Percentiles rank a stretch among this genome's conserved stretches.
Evolutionary conservation across 2,329 filamentous ascomycete species (phyloP).

Genomic region (Chaetomiaceae sp.): DNA sequence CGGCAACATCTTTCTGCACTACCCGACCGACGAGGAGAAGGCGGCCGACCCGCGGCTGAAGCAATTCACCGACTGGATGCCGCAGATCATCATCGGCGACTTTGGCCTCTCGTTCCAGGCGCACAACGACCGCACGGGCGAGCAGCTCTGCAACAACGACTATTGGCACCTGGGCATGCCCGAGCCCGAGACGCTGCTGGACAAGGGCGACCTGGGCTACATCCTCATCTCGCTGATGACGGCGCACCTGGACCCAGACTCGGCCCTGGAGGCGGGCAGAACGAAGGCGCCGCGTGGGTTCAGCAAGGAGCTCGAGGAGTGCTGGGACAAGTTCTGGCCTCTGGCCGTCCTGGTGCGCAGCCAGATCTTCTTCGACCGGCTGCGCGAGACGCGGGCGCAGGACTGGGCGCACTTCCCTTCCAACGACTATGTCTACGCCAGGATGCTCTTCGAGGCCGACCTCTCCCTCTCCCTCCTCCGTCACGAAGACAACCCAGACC

Average conservation of each 20-base stretch:
- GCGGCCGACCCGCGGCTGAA: neutral
- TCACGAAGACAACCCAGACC: no score
- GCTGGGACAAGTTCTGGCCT: neutral
- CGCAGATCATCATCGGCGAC: conserved; percentile 17
- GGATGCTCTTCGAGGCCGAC: conserved; percentile 7
- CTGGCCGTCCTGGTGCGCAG: neutral
- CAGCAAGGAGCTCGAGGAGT: neutral
- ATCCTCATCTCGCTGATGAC: neutral
- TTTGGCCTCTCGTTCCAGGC: conserved; percentile 12
- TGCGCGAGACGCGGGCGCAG: neutral
- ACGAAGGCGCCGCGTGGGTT: neutral
- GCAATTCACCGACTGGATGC: conserved; percentile 4
- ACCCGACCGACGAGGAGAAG: conserved; percentile 15
- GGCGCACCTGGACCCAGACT: neutral
- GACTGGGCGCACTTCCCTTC: neutral
- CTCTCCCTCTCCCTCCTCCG: no score
- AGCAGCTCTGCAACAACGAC: neutral
- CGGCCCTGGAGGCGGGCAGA: no score
- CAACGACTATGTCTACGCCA: conserved; percentile 11
- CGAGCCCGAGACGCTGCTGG: conserved; percentile 4
- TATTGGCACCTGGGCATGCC: neutral
- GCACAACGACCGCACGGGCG: neutral
- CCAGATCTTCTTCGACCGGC: neutral
- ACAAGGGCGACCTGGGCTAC: conserved; percentile 9
- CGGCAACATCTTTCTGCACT: conserved; percentile 17